Evolutionary conservation across 306 rosid species (phyloP), one percentile per base, ranked within the genome.

Genomic region (Quercus gilva): DNA sequence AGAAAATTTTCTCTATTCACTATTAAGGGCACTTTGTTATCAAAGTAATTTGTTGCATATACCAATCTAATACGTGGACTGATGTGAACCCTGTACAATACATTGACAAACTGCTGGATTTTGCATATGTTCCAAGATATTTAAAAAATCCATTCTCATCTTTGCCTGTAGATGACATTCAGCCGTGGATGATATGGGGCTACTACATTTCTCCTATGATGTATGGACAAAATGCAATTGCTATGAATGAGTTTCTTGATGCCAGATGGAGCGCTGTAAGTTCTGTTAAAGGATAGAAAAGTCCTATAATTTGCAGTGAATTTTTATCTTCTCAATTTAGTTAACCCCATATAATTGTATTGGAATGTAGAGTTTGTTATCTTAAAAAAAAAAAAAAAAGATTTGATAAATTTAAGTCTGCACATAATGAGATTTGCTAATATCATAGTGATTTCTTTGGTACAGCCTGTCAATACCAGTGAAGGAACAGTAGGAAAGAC

Each of bases 161-260:
- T 75, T 75, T 67, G 33, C 20, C 35, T 51, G 33, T 76, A 94
- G 98, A 92, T 43, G 91, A 89, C 67, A 82, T 92, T 79, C 74
- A 78, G 61, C 84, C 91, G 33, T 94, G 97, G 96, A 79, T 92
- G 91, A 52, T 75, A 55, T 94, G 97, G 97, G 96, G 96, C 21
- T 94, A 85, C 71, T 94, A 89, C 57, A 12, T 76, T 12, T 90
- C 93, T 78, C 98, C 98, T 61, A 79, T 94, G 89, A 94, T 86
- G 93, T 94, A 94, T 74, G 98, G 97, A 80, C 98, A 94, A 53
- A 94, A 89, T 83, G 96, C 98, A 25, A 85, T 94, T 12, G 90
- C 85, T 78, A 85, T 90, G 15, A 92, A 92, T 28, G 98, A 92
- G 61, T 94, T 94, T 75, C 94, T 94, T 4, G 98, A 92, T 29